A percentile compares a stretch with the other conserved stretches of the same genome.
Evolutionary conservation across 2,329 filamentous ascomycete genomes (phyloP).

Genomic region (Delphinella strobiligena): DNA sequence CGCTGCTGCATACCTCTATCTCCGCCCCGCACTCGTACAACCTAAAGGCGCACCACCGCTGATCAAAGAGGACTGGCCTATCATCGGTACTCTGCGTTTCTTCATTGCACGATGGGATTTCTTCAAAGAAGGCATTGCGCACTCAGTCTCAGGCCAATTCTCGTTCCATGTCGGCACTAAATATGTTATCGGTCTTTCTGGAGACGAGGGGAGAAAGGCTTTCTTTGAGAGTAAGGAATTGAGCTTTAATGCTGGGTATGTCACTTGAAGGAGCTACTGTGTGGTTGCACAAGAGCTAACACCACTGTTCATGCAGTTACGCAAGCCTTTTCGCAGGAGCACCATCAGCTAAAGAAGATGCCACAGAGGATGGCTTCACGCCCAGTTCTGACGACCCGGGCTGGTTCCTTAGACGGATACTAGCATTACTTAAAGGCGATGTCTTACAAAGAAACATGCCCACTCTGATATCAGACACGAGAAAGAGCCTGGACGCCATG

Average conservation of each 20-base stretch:
- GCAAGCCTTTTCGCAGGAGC: constrained; percentile 5
- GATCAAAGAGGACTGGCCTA: constrained; percentile 21
- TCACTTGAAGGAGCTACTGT: too few species aligned
- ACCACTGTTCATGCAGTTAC: constrained; percentile 5
- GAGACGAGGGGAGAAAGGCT: constrained; percentile 28
- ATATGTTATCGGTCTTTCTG: constrained; percentile 33
- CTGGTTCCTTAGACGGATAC: constrained; percentile 8
- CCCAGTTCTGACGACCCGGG: not conserved
- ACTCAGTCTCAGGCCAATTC: constrained; percentile 32
- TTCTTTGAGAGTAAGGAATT: constrained; percentile 37
- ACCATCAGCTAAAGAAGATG: not conserved
- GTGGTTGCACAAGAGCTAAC: too few species aligned
- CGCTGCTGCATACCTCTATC: constrained; percentile 9
- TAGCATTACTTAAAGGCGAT: constrained; percentile 16
- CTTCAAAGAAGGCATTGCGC: constrained; percentile 21
- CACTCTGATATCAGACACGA: constrained; percentile 31
- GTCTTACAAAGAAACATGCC: constrained; percentile 22
- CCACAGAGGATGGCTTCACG: not conserved
- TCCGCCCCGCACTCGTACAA: constrained; percentile 13
- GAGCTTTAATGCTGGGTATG: constrained; percentile 32
- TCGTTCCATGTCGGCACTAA: constrained; percentile 37
- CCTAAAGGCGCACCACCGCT: constrained; percentile 16
- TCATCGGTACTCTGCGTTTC: constrained; percentile 34
- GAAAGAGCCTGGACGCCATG: constrained; percentile 26
- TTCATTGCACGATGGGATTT: constrained; percentile 37